Evolutionary conservation across 2,329 filamentous ascomycete species (phyloP), one percentile per base, ranked within the genome.

Genomic region (Leptographium lundbergii): DNA sequence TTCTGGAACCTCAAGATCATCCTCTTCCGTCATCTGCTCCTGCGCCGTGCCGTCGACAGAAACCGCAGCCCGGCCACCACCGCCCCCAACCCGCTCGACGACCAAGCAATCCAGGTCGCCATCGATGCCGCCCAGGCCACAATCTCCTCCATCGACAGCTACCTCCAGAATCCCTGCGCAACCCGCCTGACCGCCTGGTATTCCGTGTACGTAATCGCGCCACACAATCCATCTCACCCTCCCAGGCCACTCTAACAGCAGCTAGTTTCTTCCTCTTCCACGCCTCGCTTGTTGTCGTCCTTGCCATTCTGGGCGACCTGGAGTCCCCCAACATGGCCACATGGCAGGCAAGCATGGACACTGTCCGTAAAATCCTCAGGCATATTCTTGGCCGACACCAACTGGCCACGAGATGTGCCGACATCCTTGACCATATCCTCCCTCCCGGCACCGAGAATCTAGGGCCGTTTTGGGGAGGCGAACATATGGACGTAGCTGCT

Each of bases 1-100:
- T 59, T 59, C 48, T 59, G 58, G 58, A 59, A 59, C 36, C 58
- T 59, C 19, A 59, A 59, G n/a, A 59, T 59, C 36, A 59, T 56
- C 34, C 25, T 59, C 17, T 59, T 59, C 47, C 58, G 58, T 6
- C 58, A 59, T n/a, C 34, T 59, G 13, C 48, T 59, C 17, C 36
- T 59, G 25, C 17, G 32, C 25, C 45, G 54, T 1, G 58, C 54
- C 34, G 54, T 59, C 34, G 57, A 56, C 53, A 29, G 39, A 7
- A 39, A 36, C 42, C 29, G 57, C 9, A 17, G 29, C 13, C 13
- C 32, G 10, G 24, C 19, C 1, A 11, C 0, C 5, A 2, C 29
- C 4, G 5, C 51, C 2, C 48, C n/a, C 48, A 34, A 29, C 29
- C n/a, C 51, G 1, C 11, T 51, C 11, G 25, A 57, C 32, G 29